These are phyloP conservation scores for Miamiensis avidus DNA, from an alignment of 169 alveolate species.

Conservation along the genomic window DNA sequence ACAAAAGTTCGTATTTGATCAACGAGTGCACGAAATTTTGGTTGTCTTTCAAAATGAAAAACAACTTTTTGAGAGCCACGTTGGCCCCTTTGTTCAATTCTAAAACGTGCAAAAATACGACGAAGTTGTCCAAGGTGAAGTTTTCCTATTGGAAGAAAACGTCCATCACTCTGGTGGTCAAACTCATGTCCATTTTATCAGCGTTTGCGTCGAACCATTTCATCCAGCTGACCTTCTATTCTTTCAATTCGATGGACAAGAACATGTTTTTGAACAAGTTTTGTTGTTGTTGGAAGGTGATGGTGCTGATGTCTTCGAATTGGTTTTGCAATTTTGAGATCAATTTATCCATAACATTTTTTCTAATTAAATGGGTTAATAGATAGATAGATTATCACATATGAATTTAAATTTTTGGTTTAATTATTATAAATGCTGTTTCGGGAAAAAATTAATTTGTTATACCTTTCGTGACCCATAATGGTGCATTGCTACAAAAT, in stretches of 20 bases:
- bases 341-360: too few relatives aligned
- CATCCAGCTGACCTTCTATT: neutral
- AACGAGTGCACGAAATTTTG: neutral
- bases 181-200: neutral
- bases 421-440: neutral
- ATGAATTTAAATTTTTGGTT: too few relatives aligned
- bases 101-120: neutral
- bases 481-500: neutral
- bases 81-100: neutral
- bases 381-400: too few relatives aligned
- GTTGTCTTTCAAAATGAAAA: neutral
- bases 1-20: neutral
- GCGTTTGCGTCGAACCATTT: neutral
- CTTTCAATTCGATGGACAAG: neutral
- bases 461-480: neutral
- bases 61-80: neutral
- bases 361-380: too few relatives aligned
- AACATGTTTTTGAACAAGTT: neutral
- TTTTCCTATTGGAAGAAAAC: neutral
- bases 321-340: too few relatives aligned
- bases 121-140: neutral
- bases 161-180: neutral
- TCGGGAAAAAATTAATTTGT: neutral
- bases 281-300: neutral
- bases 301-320: neutral